Percentiles rank a stretch among this genome's conserved stretches.
Evolutionary conservation across 352 stramenopile species (phyloP).

Genomic region (Pythium biforme): DNA sequence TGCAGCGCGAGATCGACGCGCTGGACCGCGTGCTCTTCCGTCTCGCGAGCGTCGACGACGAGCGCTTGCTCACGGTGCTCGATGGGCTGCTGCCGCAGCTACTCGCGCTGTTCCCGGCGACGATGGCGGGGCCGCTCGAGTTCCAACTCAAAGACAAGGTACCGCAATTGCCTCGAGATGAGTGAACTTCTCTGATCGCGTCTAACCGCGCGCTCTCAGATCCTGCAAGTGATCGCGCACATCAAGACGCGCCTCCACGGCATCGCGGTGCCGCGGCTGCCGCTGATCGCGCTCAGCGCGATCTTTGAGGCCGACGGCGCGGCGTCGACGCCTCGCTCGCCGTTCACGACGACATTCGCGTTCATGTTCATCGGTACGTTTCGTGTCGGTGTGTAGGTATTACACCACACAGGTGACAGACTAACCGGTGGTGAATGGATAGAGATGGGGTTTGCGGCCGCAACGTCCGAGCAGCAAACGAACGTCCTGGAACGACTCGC

Average conservation of each 20-base stretch:
- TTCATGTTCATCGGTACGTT: slow-evolving; percentile 71
- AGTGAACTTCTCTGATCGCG: background rate
- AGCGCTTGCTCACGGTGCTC: slow-evolving; percentile 59
- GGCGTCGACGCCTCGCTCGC: slow-evolving; percentile 18
- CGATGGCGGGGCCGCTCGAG: slow-evolving; percentile 34
- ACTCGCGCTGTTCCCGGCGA: slow-evolving; percentile 54
- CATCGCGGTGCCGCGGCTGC: slow-evolving; percentile 44
- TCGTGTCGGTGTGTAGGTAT: background rate
- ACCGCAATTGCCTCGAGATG: background rate
- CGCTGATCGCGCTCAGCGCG: slow-evolving; percentile 45
- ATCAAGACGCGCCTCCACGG: slow-evolving; percentile 70
- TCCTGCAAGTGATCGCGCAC: slow-evolving; percentile 70
- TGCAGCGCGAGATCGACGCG: slow-evolving; percentile 59
- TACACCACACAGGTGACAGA: background rate
- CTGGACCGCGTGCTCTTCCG: slow-evolving; percentile 80
- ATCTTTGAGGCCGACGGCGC: slow-evolving; percentile 27
- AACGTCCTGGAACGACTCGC: slow-evolving; percentile 38
- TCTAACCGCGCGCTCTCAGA: slow-evolving; percentile 26
- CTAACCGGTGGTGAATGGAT: background rate
- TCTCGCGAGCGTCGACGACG: slow-evolving; percentile 65
- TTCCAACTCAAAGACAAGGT: slow-evolving; percentile 75
- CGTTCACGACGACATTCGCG: slow-evolving; percentile 66
- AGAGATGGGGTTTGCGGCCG: slow-evolving; percentile 69
- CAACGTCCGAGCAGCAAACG: slow-evolving; percentile 41
- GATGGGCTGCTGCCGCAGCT: slow-evolving; percentile 68